phyloP scores from a whole-genome alignment of 2,329 filamentous ascomycete genomes.

The Fusarium tuaranense region DNA sequence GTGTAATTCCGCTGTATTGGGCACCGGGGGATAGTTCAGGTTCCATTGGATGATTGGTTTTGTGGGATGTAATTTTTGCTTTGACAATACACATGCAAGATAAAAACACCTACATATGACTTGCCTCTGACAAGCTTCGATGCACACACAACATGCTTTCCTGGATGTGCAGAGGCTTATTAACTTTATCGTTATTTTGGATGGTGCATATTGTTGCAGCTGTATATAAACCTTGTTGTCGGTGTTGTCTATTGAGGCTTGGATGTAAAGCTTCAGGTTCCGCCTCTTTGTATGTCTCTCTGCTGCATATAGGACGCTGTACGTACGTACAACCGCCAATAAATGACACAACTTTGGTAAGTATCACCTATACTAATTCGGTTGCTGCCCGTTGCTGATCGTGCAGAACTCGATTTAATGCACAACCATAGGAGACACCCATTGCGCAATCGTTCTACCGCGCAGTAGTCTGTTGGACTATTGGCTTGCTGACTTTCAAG shows the following conservation, averaged over 20 bases:
- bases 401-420: background rate
- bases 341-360: background rate
- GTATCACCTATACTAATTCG: background rate
- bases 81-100: background rate
- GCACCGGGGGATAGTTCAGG: rapidly evolving
- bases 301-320: too few relatives aligned
- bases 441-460: background rate
- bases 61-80: background rate
- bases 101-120: too few relatives aligned
- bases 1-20: background rate
- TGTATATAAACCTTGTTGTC: background rate
- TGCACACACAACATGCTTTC: background rate
- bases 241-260: background rate
- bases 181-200: background rate
- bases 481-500: background rate
- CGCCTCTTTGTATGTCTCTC: background rate
- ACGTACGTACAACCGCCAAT: background rate
- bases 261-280: background rate
- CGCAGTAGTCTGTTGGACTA: background rate
- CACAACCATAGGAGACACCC: background rate
- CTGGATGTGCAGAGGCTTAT: background rate
- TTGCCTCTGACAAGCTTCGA: too few relatives aligned
- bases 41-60: background rate
- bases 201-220: background rate
- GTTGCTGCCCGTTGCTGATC: too few relatives aligned